Conservation (phyloP, 805 yeast genomes). For the Barnettozyma wickerhamii region DNA sequence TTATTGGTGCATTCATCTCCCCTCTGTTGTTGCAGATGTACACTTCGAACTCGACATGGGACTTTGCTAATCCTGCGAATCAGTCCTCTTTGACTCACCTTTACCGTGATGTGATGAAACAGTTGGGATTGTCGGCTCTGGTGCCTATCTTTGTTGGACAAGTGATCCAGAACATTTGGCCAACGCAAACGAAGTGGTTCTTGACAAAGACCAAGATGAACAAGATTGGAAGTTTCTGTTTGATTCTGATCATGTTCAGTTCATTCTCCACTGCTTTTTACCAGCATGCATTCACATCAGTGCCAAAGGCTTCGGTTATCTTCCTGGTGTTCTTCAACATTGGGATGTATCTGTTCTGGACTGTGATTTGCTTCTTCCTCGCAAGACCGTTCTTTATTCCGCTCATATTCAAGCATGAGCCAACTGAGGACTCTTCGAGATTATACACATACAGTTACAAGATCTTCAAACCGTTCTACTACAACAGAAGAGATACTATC, state of each 20-base stretch:
- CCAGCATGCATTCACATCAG: conserved; percentile 71
- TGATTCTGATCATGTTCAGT: conserved; percentile 69
- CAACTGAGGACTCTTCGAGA: conserved; percentile 40
- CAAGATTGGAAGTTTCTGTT: conserved; percentile 78
- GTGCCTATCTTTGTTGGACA: conserved; percentile 90
- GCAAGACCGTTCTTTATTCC: conserved; percentile 58
- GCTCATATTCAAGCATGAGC: conserved; percentile 40
- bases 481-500: conserved; percentile 66
- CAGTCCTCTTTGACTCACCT: conserved; percentile 50
- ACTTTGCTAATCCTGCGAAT: conserved; percentile 75
- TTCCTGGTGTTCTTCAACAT: conserved; percentile 79
- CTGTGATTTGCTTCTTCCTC: conserved; percentile 51
- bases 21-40: conserved; percentile 82
- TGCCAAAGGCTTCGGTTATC: conserved; percentile 63
- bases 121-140: conserved; percentile 78
- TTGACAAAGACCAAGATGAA: conserved; percentile 52
- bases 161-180: conserved; percentile 64
- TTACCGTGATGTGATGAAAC: conserved; percentile 79
- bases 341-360: conserved; percentile 75
- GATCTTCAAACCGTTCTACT: conserved; percentile 58
- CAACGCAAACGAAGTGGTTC: conserved; percentile 59
- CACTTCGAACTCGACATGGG: conserved; percentile 50
- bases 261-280: conserved; percentile 86
- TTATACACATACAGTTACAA: conserved; percentile 39
- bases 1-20: conserved; percentile 81